Base-by-base conservation (phyloP, 2,329 filamentous ascomycete genomes). In the Pseudopithomyces maydicus region DNA sequence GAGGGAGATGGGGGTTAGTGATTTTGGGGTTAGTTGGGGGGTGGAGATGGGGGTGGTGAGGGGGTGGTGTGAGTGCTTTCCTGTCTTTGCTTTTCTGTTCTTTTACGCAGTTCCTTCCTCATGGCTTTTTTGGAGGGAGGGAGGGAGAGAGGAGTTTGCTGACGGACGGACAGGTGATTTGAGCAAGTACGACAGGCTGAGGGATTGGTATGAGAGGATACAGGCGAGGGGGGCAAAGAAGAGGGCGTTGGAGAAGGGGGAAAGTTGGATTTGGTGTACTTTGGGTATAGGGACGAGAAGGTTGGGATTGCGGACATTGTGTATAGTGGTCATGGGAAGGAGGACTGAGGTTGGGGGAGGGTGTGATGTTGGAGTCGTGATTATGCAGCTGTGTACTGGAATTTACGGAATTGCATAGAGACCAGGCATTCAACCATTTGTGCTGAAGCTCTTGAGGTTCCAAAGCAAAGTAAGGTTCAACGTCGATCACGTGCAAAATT, bases 11-110 rank as follows among this genome's bases (percentile, higher is more conserved):
- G 74, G 75, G 3, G 61, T 72, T 50, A 56, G 61, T 10, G 76
- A 78, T 67, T 59, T 78, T 14, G 72, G 73, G 55, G 39, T 76
- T 46, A 72, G 58, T 45, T 78, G 64, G 60, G 68, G 70, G 0
- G 57, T 77, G 61, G 74, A 77, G 54, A 61, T 69, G 15, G 66
- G 73, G 39, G 57, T 35, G n/a, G 59, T 67, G 45, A 66, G 68
- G 23, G 62, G 59, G 15, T 75, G 67, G 53, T 64, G n/a, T n/a
- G n/a, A n/a, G n/a, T n/a, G n/a, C n/a, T n/a, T n/a, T n/a, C n/a
- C n/a, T n/a, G n/a, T n/a, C n/a, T n/a, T n/a, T n/a, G n/a, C n/a
- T n/a, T n/a, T n/a, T n/a, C n/a, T n/a, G n/a, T n/a, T n/a, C n/a
- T n/a, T n/a, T n/a, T n/a, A n/a, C n/a, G n/a, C n/a, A n/a, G n/a